Percentiles rank a stretch among this genome's conserved stretches.
Conservation (phyloP, 148 eudicot genomes). For the Gaultheria prostrata region DNA sequence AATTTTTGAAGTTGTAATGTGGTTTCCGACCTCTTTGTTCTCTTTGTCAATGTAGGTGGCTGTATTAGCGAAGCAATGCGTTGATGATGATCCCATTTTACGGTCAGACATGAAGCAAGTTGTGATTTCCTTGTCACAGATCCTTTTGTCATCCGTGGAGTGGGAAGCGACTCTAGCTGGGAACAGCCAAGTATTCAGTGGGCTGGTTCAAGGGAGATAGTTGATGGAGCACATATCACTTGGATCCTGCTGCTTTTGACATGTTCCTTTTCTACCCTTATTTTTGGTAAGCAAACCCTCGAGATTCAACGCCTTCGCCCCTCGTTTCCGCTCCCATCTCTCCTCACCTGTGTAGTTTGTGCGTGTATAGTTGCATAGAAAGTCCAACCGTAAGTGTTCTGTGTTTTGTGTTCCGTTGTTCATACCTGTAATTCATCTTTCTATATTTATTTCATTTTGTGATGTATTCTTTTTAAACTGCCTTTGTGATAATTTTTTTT, state of each 20-base stretch:
- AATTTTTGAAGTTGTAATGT: background rate
- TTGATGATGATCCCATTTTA: conserved; percentile 84
- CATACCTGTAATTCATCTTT: background rate
- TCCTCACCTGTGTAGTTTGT: conserved; percentile 1
- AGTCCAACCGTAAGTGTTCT: background rate
- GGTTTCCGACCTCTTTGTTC: background rate
- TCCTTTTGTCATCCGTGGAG: conserved; percentile 86
- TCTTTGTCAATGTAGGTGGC: conserved; percentile 48
- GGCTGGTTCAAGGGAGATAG: conserved; percentile 92
- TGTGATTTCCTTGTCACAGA: conserved; percentile 82
- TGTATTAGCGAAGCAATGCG: conserved; percentile 85
- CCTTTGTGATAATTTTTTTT: background rate
- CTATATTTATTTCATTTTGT: background rate
- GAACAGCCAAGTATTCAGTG: conserved; percentile 96
- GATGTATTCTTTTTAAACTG: background rate
- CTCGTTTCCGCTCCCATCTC: background rate
- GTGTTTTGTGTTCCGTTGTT: background rate
- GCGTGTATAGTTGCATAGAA: conserved; percentile 9
- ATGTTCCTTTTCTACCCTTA: background rate
- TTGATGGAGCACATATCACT: background rate
- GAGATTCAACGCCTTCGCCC: background rate
- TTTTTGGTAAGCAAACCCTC: background rate
- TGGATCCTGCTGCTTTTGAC: background rate
- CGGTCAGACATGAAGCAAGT: conserved; percentile 97
- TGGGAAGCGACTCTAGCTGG: conserved; percentile 99